Percentiles rank a stretch among this genome's conserved stretches.
Evolutionary conservation across 2,329 filamentous ascomycete species (phyloP).

Genomic region (Botrytis medusae): DNA sequence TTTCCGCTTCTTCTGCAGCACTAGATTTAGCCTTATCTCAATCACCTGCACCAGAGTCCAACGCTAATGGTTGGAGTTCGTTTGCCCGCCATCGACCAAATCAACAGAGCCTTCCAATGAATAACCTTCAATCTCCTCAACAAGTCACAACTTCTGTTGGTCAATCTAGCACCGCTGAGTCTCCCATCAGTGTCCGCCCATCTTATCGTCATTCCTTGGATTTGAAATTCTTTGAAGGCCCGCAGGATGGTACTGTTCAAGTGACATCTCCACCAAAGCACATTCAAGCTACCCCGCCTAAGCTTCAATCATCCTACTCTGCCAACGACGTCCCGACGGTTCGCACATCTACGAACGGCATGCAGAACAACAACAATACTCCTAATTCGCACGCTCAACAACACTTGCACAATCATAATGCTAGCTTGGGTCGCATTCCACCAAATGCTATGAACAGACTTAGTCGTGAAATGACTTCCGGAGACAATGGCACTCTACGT

Average conservation of each 20-base stretch:
- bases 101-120: conserved; percentile 50
- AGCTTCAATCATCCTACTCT: conserved; percentile 85
- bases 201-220: conserved; percentile 60
- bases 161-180: conserved; percentile 45
- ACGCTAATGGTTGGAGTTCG: conserved; percentile 36
- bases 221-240: conserved; percentile 47
- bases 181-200: conserved; percentile 50
- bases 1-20: conserved; percentile 78
- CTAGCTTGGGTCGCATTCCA: conserved; percentile 77
- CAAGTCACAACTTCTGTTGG: conserved; percentile 41
- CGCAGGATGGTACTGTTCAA: conserved; percentile 35
- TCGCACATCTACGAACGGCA: conserved; percentile 52
- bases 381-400: conserved; percentile 60
- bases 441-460: conserved; percentile 66
- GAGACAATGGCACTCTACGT: conserved; percentile 36
- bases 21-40: conserved; percentile 75
- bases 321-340: conserved; percentile 84
- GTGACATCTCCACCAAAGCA: conserved; percentile 48
- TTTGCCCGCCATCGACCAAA: conserved; percentile 40
- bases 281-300: conserved; percentile 63
- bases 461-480: conserved; percentile 62
- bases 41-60: conserved; percentile 60
- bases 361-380: conserved; percentile 32
- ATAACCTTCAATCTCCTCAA: conserved; percentile 30
- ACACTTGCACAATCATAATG: conserved; percentile 70